phyloP scores from a whole-genome alignment of 192 early-diverging fungal genomes.

The Backusella liffmaniae region DNA sequence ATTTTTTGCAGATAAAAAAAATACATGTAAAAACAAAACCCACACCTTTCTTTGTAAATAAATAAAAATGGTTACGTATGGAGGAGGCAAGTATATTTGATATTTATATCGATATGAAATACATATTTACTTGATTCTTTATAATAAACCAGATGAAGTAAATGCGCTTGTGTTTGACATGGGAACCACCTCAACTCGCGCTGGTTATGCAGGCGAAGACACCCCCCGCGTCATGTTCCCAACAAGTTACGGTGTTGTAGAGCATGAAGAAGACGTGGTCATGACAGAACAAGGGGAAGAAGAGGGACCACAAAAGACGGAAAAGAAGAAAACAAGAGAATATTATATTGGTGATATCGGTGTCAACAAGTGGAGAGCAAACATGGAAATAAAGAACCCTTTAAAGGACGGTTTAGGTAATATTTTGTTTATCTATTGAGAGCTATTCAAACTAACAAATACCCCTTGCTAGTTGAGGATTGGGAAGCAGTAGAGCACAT shows the following conservation, averaged over 20 bases:
- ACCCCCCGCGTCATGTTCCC: conserved; percentile 86
- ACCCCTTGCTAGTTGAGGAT: conserved; percentile 67
- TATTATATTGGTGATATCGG: conserved; percentile 74
- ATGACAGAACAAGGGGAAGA: conserved; percentile 28
- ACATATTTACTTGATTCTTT: neutral
- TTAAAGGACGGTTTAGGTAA: conserved; percentile 84
- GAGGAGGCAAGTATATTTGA: neutral
- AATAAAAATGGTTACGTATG: conserved; percentile 8
- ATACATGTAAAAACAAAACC: too few relatives aligned
- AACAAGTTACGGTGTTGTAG: conserved; percentile 68
- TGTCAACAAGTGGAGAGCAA: conserved; percentile 64
- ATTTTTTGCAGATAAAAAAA: too few relatives aligned
- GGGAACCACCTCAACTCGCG: conserved; percentile 83
- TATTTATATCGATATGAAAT: neutral
- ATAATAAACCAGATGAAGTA: conserved; percentile 73
- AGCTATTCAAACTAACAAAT: neutral
- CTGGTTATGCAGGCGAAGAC: conserved; percentile 98
- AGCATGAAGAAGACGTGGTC: conserved; percentile 39
- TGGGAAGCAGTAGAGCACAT: conserved; percentile 94
- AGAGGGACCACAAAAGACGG: neutral
- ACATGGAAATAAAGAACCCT: conserved; percentile 85
- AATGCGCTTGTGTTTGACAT: conserved; percentile 91
- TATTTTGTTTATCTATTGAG: neutral
- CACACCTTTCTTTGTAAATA: neutral
- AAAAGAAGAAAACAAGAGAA: conserved; percentile 20